These are phyloP conservation scores for Echinochloa phyllopogon DNA, from an alignment of 176 grass and related monocot species.

Conservation along the genomic window DNA sequence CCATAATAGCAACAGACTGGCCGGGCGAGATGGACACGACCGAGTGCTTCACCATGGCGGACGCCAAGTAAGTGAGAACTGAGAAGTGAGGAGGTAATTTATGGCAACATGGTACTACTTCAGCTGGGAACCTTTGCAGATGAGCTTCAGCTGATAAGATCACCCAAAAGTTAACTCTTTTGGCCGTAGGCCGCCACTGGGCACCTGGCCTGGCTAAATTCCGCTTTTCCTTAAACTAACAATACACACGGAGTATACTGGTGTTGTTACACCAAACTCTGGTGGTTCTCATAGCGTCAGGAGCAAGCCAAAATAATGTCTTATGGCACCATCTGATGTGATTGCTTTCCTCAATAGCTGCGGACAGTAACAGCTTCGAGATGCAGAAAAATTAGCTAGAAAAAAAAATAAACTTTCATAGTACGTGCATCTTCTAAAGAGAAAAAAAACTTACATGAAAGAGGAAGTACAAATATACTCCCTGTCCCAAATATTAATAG, in stretches of 20 bases:
- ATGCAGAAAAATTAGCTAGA: neutral
- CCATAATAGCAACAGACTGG: too few relatives aligned
- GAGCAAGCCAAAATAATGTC: neutral
- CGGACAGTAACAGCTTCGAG: neutral
- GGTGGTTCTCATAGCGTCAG: neutral
- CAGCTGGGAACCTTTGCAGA: neutral
- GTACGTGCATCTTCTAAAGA: too few relatives aligned
- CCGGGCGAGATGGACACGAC: neutral
- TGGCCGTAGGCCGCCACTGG: neutral
- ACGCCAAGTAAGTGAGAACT: neutral
- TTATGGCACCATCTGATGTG: neutral
- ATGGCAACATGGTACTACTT: neutral
- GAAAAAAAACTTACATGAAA: neutral
- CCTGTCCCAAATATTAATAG: too few relatives aligned
- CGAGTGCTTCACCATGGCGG: neutral
- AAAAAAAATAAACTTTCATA: neutral
- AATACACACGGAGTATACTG: neutral
- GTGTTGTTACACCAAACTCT: neutral
- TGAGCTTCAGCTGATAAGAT: constrained; percentile 3
- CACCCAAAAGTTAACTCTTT: neutral
- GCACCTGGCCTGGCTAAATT: neutral
- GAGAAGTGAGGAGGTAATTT: neutral
- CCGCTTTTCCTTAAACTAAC: neutral
- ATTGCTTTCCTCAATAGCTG: neutral
- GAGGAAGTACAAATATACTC: neutral